phyloP scores from a whole-genome alignment of 2,329 filamentous ascomycete species.

The Pseudovirgaria hyperparasitica region DNA sequence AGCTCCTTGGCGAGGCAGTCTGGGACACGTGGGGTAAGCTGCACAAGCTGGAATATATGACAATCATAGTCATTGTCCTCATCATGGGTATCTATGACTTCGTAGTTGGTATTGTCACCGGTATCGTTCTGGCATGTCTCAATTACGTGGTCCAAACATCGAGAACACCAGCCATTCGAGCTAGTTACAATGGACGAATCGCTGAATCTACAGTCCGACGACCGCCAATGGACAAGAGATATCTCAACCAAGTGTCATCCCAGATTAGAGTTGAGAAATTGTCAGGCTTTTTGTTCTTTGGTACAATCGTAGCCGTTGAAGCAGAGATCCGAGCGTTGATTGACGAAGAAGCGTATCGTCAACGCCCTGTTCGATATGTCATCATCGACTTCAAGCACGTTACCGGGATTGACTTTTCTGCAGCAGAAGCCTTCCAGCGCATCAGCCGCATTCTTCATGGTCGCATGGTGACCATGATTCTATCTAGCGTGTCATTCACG shows the following conservation, averaged over 20 bases:
- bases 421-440: constrained; percentile 85
- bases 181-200: constrained; percentile 78
- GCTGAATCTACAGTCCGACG: constrained; percentile 86
- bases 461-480: constrained; percentile 65
- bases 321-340: constrained; percentile 72
- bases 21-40: constrained; percentile 82
- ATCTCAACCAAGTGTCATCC: constrained; percentile 68
- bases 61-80: constrained; percentile 75
- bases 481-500: constrained; percentile 69
- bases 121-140: constrained; percentile 81
- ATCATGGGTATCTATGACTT: constrained; percentile 98
- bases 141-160: constrained; percentile 89
- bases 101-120: constrained; percentile 82
- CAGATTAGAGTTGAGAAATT: constrained; percentile 90
- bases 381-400: constrained; percentile 84
- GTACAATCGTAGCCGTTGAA: constrained; percentile 92
- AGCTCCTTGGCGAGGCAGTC: constrained; percentile 77
- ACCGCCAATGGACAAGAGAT: constrained; percentile 79
- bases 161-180: constrained; percentile 74
- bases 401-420: constrained; percentile 88
- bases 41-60: constrained; percentile 76
- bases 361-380: constrained; percentile 74
- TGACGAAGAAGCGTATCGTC: constrained; percentile 65
- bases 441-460: constrained; percentile 73
- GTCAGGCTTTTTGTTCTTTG: constrained; percentile 93